Evolutionary conservation across 2,329 filamentous ascomycete species (phyloP).

Genomic region (Mycosphaerella arachidis): DNA sequence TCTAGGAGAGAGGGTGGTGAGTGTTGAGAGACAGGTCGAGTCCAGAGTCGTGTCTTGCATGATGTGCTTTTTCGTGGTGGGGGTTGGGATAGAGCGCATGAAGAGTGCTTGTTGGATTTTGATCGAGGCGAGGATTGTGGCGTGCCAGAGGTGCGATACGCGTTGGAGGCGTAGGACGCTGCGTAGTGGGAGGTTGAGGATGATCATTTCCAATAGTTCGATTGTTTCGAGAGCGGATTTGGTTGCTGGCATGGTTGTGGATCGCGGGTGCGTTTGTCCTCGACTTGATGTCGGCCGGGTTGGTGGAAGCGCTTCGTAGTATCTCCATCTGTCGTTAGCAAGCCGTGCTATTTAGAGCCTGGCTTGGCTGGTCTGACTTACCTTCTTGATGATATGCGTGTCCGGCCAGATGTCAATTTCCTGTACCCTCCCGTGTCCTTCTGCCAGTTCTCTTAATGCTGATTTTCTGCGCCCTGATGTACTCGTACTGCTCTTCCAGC

Average conservation of each 20-base stretch:
- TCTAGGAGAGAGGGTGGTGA: background rate
- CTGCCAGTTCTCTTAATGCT: background rate
- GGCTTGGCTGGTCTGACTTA: too few species aligned
- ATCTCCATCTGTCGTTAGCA: too few species aligned
- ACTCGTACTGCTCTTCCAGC: background rate
- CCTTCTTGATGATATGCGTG: background rate
- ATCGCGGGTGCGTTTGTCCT: background rate
- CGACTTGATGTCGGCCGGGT: background rate
- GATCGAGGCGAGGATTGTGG: slow-evolving; percentile 17
- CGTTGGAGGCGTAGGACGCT: slow-evolving; percentile 22
- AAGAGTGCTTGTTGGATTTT: slow-evolving; percentile 25
- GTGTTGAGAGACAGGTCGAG: background rate
- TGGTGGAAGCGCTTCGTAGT: too few species aligned
- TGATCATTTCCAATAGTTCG: slow-evolving; percentile 32
- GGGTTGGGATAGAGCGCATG: slow-evolving; percentile 14
- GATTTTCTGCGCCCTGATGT: background rate
- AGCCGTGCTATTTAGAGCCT: too few species aligned
- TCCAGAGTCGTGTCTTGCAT: background rate
- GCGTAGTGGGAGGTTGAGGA: slow-evolving; percentile 23
- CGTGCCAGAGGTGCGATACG: slow-evolving; percentile 20
- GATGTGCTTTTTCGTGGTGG: background rate
- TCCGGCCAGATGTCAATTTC: background rate
- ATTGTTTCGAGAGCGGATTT: slow-evolving; percentile 2
- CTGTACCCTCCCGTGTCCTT: background rate
- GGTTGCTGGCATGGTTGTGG: background rate